Evolutionary conservation across 805 yeast genomes (phyloP), one percentile per base, ranked within the genome.

Genomic region (Ogataea haglerorum): DNA sequence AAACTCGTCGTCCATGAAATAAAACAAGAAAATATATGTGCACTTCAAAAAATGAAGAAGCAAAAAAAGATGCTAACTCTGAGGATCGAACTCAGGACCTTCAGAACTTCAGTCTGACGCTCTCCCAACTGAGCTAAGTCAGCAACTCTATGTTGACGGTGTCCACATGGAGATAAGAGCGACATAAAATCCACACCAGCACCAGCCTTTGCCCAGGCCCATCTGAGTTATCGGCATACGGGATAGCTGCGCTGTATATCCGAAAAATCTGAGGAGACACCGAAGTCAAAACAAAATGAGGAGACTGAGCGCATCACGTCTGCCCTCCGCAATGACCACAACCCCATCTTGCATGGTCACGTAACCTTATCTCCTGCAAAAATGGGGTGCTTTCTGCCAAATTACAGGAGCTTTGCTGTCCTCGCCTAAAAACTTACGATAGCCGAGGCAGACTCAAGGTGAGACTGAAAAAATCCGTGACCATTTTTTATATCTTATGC

Each of bases 51-150:
- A 32, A 14, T 15, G 1, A 10, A 15, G 21, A 17, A 25, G 17
- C 12, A 39, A 42, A 45, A 43, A 38, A 39, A 40, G 24, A 19
- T 52, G 56, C 56, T 49, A 40, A 43, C 44, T 50, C 51, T 52
- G 56, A 52, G 56, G 56, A 49, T 52, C 48, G 56, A 52, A 52
- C 56, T 52, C 56, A 51, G 50, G 56, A 51, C 56, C 56, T 51
- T 43, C 48, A 45, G 56, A 51, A 42, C 56, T 51, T 51, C 56
- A 52, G 56, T 52, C 54, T 46, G 48, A 48, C 56, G 56, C 54
- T 49, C 54, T 52, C 56, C 54, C 56, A 49, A 46, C 56, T 52
- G 56, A 52, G 56, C 56, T 52, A 52, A 49, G 43, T 51, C 52
- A 47, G 56, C 56, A 41, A 31, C 30, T 35, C 34, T 25, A 9